phyloP scores from a whole-genome alignment of 495 filamentous ascomycete genomes.

The Thermochaetoides thermophila region DNA sequence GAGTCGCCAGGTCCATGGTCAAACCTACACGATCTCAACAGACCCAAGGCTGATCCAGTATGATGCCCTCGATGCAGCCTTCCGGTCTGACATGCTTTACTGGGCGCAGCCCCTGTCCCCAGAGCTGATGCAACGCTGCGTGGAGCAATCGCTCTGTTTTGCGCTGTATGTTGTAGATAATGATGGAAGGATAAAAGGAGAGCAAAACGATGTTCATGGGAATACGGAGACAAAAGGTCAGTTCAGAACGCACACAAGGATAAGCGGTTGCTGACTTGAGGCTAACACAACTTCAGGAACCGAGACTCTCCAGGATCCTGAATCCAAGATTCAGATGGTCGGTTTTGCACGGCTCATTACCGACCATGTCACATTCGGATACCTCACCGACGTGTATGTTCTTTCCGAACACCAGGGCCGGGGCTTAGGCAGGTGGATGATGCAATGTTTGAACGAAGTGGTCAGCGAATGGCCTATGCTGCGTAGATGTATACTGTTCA shows the following conservation, averaged over 20 bases:
- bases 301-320: too few relatives aligned
- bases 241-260: too few relatives aligned
- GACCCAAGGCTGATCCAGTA: constrained; percentile 33
- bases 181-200: constrained; percentile 12
- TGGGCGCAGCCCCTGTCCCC: constrained; percentile 34
- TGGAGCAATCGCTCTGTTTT: constrained; percentile 40
- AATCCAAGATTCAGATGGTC: constrained; percentile 20
- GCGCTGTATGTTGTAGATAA: constrained; percentile 39
- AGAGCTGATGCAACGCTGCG: constrained; percentile 25
- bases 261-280: too few relatives aligned
- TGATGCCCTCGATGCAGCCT: constrained; percentile 33
- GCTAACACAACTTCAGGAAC: too few relatives aligned
- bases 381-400: constrained; percentile 56
- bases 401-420: constrained; percentile 36
- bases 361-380: constrained; percentile 49
- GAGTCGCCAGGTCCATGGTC: constrained; percentile 6
- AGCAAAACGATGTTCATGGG: not conserved
- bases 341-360: constrained; percentile 51
- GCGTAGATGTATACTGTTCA: constrained; percentile 39
- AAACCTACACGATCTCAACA: constrained; percentile 35
- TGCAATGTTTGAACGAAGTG: constrained; percentile 40
- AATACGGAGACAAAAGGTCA: too few relatives aligned
- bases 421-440: constrained; percentile 51
- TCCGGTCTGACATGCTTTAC: constrained; percentile 38
- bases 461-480: constrained; percentile 40